Evolutionary conservation across 768 basidiomycete species (phyloP), one percentile per base, ranked within the genome.

Genomic region (Termitomyces sp.): DNA sequence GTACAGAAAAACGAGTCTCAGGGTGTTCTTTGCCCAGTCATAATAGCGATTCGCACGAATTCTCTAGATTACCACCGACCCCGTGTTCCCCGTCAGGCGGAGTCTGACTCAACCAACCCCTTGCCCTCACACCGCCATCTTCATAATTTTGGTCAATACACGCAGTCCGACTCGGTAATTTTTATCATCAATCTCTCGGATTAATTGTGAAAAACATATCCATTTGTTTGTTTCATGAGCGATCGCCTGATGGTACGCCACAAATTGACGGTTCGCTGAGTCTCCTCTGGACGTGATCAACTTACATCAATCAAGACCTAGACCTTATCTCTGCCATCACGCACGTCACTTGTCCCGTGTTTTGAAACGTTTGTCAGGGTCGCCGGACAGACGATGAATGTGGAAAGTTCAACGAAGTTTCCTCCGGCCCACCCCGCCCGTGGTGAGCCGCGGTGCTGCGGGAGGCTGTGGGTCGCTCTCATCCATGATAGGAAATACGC

Each of bases 401-500:
- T 8, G 49, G 38, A 50, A 44, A 6, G 15, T 5, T 7, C 7
- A 44, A 45, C 15, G 26, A 28, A 49, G 35, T 24, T 49, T 49
- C 49, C n/a, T 45, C 21, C 44, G 44, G 44, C 8, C 12, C 15
- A 28, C 24, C 22, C 12, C 21, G 22, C 42, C 42, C 21, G 43
- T 6, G 22, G 22, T 44, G 17, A 37, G 35, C 17, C 8, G 17
- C 22, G 1, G 34, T 28, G 24, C 49, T 40, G 24, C 37, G 24
- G 7, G 4, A n/a, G 19, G 48, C 49, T 41, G 22, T 24, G 40
- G 22, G 35, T 24, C n/a, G 34, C 32, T 17, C 7, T n/a, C 26
- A 2, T 46, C 55, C 45, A 34, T 9, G 43, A 56, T 50, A 56
- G 55, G 55, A 51, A 56, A 46, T 11, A 19, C 15, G 49, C 38